phyloP scores from a whole-genome alignment of 2,329 filamentous ascomycete species.

The Sporothrix variecibatus region DNA sequence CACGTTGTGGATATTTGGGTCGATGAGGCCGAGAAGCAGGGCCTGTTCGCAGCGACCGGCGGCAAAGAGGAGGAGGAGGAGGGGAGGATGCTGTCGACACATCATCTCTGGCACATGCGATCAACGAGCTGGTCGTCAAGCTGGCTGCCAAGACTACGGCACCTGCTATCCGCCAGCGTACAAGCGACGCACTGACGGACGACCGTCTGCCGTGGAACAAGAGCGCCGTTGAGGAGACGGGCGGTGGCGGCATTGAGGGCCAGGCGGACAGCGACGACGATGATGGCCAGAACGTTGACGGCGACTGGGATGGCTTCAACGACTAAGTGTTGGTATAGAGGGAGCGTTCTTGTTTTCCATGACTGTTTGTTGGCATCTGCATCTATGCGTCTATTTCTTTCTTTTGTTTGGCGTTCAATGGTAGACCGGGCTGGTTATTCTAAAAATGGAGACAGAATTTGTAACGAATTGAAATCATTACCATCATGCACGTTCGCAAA shows the following conservation, averaged over 20 bases:
- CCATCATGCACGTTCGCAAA: neutral
- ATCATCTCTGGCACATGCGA: constrained; percentile 48
- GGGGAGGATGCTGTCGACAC: constrained; percentile 33
- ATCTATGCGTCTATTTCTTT: neutral
- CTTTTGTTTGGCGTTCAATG: constrained; percentile 11
- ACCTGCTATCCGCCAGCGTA: constrained; percentile 71
- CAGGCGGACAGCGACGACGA: constrained; percentile 41
- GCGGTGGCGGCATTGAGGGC: constrained; percentile 32
- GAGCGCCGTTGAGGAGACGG: constrained; percentile 32
- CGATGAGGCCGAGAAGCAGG: constrained; percentile 51
- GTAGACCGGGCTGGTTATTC: neutral
- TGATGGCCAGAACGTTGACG: constrained; percentile 45
- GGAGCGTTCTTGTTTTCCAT: neutral
- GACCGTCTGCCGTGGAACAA: constrained; percentile 68
- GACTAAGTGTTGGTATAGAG: constrained; percentile 46
- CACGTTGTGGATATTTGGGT: constrained; percentile 90
- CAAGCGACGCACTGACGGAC: constrained; percentile 71
- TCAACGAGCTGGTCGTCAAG: constrained; percentile 58
- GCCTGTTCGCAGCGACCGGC: constrained; percentile 33
- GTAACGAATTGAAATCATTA: neutral
- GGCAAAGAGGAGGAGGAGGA: constrained; percentile 32
- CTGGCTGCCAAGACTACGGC: constrained; percentile 61
- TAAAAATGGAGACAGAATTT: neutral
- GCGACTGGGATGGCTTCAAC: constrained; percentile 69
- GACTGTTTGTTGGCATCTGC: neutral